phyloP scores from a whole-genome alignment of 257 asterid species.

The Apocynum venetum region DNA sequence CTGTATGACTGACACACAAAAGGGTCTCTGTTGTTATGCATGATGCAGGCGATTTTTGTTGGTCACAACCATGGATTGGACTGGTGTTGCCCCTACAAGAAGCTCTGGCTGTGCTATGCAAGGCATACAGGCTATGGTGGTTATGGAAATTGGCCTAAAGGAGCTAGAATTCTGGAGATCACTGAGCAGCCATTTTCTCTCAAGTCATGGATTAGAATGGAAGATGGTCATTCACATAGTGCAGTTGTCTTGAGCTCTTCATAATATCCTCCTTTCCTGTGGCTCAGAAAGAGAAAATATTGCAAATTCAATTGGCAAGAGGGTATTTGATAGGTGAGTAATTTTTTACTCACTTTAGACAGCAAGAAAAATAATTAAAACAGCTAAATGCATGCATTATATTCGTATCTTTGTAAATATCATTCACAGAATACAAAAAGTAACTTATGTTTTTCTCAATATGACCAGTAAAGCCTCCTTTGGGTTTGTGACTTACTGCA shows the following conservation, averaged over 20 bases:
- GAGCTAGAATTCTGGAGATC: slow-evolving; percentile 66
- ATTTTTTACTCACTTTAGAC: background rate
- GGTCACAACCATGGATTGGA: slow-evolving; percentile 96
- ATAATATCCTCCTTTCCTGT: slow-evolving; percentile 8
- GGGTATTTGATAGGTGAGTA: background rate
- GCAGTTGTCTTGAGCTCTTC: slow-evolving; percentile 51
- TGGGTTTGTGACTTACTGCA: background rate
- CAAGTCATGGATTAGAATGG: slow-evolving; percentile 90
- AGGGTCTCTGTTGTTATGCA: background rate
- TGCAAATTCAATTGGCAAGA: background rate
- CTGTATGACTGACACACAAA: background rate
- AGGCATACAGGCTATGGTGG: slow-evolving; percentile 98
- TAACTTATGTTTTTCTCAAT: too few relatives aligned
- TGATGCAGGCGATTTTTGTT: slow-evolving; percentile 78
- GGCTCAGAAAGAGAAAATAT: background rate
- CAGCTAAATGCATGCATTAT: background rate
- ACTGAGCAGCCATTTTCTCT: slow-evolving; percentile 52
- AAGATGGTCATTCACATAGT: slow-evolving; percentile 62
- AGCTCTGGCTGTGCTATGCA: slow-evolving; percentile 84
- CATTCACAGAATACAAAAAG: background rate
- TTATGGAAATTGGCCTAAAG: slow-evolving; percentile 81
- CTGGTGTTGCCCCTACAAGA: slow-evolving; percentile 89
- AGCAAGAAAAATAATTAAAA: background rate
- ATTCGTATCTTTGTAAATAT: background rate
- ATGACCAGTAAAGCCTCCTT: background rate